phyloP scores from a whole-genome alignment of 441 rosid species.

The Hypseocharis bilobata region DNA sequence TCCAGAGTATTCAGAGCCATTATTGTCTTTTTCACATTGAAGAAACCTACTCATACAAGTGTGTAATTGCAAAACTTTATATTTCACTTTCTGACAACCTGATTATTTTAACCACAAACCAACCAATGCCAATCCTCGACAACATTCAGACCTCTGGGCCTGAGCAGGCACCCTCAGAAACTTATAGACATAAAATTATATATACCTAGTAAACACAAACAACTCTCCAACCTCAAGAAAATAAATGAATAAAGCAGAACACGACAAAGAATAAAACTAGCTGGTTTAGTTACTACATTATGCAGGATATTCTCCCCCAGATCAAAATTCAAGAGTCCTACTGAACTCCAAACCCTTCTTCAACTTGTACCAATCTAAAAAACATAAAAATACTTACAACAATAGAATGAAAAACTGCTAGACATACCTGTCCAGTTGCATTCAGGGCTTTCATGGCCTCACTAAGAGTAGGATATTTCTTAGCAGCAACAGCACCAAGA shows the following conservation, averaged over 20 bases:
- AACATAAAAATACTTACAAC: no score
- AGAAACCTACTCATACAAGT: no score
- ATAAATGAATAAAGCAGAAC: background rate
- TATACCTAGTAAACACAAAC: background rate
- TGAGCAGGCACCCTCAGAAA: no score
- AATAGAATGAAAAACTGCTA: background rate
- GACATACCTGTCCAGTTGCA: constrained; percentile 75
- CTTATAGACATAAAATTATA: background rate
- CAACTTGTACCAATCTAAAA: no score
- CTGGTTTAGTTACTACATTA: background rate
- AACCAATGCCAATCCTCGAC: no score
- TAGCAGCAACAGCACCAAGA: constrained; percentile 82
- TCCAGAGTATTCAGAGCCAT: no score
- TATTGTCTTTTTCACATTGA: no score
- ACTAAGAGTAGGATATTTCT: constrained; percentile 45
- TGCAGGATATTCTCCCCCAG: background rate
- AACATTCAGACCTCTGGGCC: background rate
- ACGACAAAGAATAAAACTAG: background rate
- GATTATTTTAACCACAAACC: no score
- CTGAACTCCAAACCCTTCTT: no score
- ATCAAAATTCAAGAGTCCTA: background rate
- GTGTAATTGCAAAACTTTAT: no score
- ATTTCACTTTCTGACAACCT: no score
- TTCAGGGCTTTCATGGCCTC: constrained; percentile 80
- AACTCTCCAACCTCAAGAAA: background rate